Percentiles rank a stretch among this genome's conserved stretches.
phyloP scores from a whole-genome alignment of 108 stramenopile genomes.

The Cyclotella kingstonii region DNA sequence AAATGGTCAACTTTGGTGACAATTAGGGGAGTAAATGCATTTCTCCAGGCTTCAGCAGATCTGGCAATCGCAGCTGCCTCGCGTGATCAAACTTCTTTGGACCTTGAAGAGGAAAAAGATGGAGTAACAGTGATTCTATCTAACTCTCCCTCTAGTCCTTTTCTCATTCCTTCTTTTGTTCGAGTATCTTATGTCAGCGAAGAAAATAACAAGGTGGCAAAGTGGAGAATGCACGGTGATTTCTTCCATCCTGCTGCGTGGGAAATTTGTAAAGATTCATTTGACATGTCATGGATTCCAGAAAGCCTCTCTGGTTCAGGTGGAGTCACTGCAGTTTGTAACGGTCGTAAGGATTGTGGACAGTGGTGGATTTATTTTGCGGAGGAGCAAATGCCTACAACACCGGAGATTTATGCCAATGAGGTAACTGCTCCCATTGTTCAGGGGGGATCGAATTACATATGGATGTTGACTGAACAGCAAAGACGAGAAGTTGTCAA shows the following conservation, averaged over 20 bases:
- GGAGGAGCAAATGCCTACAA: slow-evolving; percentile 84
- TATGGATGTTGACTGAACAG: slow-evolving; percentile 86
- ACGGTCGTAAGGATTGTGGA: slow-evolving; percentile 59
- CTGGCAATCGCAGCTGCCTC: slow-evolving; percentile 76
- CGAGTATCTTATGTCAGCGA: slow-evolving; percentile 85
- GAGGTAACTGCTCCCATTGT: slow-evolving; percentile 71
- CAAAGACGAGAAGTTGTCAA: slow-evolving; percentile 77
- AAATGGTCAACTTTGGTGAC: slow-evolving; percentile 86
- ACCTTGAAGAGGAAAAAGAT: slow-evolving; percentile 45
- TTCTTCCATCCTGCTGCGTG: slow-evolving; percentile 90
- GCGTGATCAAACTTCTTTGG: slow-evolving; percentile 28
- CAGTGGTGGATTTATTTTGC: slow-evolving; percentile 92
- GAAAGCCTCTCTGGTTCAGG: slow-evolving; percentile 70
- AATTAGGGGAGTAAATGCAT: slow-evolving; percentile 58
- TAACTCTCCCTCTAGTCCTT: slow-evolving; percentile 66
- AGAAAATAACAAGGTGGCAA: slow-evolving; percentile 77
- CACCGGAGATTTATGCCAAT: slow-evolving; percentile 84
- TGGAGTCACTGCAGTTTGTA: slow-evolving; percentile 68
- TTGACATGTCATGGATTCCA: slow-evolving; percentile 83
- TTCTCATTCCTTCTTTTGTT: slow-evolving; percentile 84
- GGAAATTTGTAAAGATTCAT: slow-evolving; percentile 89
- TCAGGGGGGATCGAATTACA: slow-evolving; percentile 79
- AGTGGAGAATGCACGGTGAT: slow-evolving; percentile 59
- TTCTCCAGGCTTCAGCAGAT: slow-evolving; percentile 86
- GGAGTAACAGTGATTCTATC: slow-evolving; percentile 48